A percentile compares a stretch with the other conserved stretches of the same genome.
phyloP scores from a whole-genome alignment of 768 basidiomycete species.

The Termitomyces sp. region DNA sequence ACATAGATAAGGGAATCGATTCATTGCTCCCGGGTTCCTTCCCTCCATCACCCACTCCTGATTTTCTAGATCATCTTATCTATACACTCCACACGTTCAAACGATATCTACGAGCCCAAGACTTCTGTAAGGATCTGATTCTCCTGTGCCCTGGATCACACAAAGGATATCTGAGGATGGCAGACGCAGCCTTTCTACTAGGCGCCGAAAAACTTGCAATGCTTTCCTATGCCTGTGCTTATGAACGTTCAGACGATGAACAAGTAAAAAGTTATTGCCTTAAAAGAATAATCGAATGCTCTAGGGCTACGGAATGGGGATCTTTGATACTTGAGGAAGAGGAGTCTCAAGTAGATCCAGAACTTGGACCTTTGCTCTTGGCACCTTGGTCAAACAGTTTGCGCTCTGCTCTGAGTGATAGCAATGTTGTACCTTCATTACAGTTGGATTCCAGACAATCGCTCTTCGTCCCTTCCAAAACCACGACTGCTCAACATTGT shows the following conservation, averaged over 20 bases:
- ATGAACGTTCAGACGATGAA: slow-evolving; percentile 32
- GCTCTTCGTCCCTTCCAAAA: slow-evolving; percentile 30
- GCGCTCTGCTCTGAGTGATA: slow-evolving; percentile 29
- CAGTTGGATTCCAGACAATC: slow-evolving; percentile 38
- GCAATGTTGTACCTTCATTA: slow-evolving; percentile 32
- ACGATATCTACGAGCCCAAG: slow-evolving; percentile 30
- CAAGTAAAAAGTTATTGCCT: slow-evolving; percentile 39
- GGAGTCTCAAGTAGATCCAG: slow-evolving; percentile 31
- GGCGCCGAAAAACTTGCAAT: slow-evolving; percentile 46
- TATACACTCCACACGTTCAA: slow-evolving; percentile 41
- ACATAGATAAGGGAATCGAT: slow-evolving; percentile 43
- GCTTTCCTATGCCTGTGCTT: slow-evolving; percentile 50
- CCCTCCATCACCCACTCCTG: slow-evolving; percentile 21
- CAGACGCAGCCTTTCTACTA: slow-evolving; percentile 35
- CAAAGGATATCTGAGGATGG: slow-evolving; percentile 49
- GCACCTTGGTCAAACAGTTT: slow-evolving; percentile 38
- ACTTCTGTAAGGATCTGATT: slow-evolving; percentile 30
- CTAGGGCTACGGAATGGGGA: slow-evolving; percentile 52
- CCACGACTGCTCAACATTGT: slow-evolving; percentile 18
- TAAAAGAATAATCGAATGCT: slow-evolving; percentile 41
- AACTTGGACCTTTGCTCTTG: slow-evolving; percentile 28
- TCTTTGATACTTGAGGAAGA: slow-evolving; percentile 40
- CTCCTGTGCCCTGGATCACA: slow-evolving; percentile 28
- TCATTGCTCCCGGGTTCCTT: slow-evolving; percentile 39
- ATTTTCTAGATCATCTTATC: slow-evolving; percentile 43